Evolutionary conservation across 805 yeast genomes (phyloP).

Genomic region (Ogataea salicorniae): DNA sequence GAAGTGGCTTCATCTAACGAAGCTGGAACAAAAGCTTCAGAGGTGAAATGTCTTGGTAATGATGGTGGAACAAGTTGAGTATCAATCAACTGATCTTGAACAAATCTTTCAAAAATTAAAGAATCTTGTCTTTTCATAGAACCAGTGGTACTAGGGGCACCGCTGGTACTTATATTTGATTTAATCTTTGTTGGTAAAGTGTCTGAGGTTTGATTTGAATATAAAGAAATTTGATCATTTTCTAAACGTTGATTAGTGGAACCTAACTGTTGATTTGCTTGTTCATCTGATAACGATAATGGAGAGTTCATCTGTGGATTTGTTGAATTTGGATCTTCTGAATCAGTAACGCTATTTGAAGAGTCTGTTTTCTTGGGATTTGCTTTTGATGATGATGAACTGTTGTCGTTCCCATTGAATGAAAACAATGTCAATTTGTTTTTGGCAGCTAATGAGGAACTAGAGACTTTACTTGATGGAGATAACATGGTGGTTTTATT

Average conservation of each 20-base stretch:
- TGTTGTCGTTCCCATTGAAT: conserved; percentile 5
- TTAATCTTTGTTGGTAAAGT: background rate
- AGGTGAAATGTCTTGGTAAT: conserved; percentile 34
- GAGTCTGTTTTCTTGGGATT: conserved; percentile 1
- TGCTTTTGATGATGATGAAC: background rate
- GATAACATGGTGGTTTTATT: conserved; percentile 14
- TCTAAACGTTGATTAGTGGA: conserved; percentile 8
- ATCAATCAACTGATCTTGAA: conserved; percentile 48
- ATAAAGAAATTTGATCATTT: conserved; percentile 18
- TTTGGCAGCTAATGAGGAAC: conserved; percentile 4
- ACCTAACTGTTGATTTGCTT: background rate
- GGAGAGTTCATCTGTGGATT: conserved; percentile 12
- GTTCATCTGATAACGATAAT: conserved; percentile 17
- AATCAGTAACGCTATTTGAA: background rate
- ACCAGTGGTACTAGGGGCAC: background rate
- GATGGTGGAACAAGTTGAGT: conserved; percentile 26
- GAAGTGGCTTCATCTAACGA: conserved; percentile 41
- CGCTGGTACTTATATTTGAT: background rate
- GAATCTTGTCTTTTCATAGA: conserved; percentile 30
- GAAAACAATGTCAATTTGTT: conserved; percentile 13
- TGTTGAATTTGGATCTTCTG: too few relatives aligned
- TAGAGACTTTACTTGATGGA: conserved; percentile 21
- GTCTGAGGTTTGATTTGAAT: conserved; percentile 10
- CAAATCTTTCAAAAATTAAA: conserved; percentile 61
- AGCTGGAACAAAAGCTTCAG: conserved; percentile 52